These are phyloP conservation scores for Starmerella ratchasimensis DNA, from an alignment of 805 yeast genomes.

Conservation along the genomic window DNA sequence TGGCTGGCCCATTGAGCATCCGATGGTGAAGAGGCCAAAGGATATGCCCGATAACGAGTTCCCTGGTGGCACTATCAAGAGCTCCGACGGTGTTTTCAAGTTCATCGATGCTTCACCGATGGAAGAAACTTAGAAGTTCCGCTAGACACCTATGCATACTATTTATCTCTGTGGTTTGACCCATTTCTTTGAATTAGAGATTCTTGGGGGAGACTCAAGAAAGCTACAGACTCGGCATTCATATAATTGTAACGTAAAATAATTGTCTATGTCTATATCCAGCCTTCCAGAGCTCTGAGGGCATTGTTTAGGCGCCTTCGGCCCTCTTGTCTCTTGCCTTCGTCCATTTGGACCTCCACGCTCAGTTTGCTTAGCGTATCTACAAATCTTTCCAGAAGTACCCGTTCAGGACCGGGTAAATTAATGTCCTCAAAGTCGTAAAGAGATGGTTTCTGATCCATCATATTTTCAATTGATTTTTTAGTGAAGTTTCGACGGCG, in stretches of 20 bases:
- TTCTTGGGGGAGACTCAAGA: no score
- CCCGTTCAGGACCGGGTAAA: conserved; percentile 62
- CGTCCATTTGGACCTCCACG: conserved; percentile 81
- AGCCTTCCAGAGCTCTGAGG: conserved; percentile 76
- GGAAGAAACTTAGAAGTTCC: no score
- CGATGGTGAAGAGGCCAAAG: conserved; percentile 30
- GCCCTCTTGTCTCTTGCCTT: conserved; percentile 67
- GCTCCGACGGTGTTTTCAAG: conserved; percentile 20
- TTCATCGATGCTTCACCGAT: no score
- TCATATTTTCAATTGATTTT: conserved; percentile 1
- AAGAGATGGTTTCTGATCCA: not conserved
- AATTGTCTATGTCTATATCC: conserved; percentile 23
- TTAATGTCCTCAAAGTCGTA: conserved; percentile 42
- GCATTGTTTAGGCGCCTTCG: conserved; percentile 68
- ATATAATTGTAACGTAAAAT: not conserved
- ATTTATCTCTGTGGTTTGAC: no score
- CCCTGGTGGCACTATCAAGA: conserved; percentile 21
- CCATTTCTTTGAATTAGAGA: no score
- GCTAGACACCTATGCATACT: no score
- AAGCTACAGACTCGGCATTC: not conserved
- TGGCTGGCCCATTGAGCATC: conserved; percentile 48
- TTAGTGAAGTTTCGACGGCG: no score
- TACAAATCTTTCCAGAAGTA: conserved; percentile 68
- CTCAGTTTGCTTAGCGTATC: conserved; percentile 76
- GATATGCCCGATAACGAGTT: conserved; percentile 13